These are phyloP conservation scores for Asterochloris erici DNA, from an alignment of 139 green algal genomes.

Conservation along the genomic window DNA sequence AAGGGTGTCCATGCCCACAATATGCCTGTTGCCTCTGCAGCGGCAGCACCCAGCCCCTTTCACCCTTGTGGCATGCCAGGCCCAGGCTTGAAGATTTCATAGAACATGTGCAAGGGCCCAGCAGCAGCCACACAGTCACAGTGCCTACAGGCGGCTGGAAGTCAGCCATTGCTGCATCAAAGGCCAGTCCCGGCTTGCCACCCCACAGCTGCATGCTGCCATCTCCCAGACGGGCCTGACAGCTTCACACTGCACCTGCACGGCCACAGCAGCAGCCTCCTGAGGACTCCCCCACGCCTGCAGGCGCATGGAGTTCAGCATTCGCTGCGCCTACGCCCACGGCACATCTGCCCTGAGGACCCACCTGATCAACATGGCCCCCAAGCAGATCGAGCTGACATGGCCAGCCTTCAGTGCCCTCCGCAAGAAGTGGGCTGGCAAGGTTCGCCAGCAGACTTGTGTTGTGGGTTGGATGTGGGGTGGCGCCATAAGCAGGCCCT, in stretches of 20 bases:
- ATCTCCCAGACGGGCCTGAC: neutral
- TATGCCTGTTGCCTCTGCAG: too few species aligned
- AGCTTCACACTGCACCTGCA: neutral
- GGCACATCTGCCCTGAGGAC: slow-evolving; percentile 68
- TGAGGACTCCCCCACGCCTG: neutral
- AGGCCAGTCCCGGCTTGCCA: neutral
- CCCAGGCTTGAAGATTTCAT: too few species aligned
- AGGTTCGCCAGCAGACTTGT: slow-evolving; percentile 21
- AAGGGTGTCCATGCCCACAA: too few species aligned
- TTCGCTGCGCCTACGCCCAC: slow-evolving; percentile 66
- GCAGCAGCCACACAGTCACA: neutral
- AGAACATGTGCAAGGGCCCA: neutral
- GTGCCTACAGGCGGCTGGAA: neutral
- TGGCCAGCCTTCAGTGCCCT: slow-evolving; percentile 57
- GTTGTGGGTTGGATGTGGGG: too few species aligned
- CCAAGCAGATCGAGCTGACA: slow-evolving; percentile 53
- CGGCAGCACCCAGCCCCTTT: too few species aligned
- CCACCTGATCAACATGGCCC: slow-evolving; percentile 68
- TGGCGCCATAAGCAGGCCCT: too few species aligned
- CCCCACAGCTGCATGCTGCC: neutral
- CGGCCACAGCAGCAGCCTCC: neutral
- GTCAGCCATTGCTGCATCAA: neutral
- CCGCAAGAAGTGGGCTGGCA: slow-evolving; percentile 46
- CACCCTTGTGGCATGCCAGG: too few species aligned
- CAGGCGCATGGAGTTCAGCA: slow-evolving; percentile 70